Conservation (phyloP, 1,284 basidiomycete species). For the Leccinum pachyderme region DNA sequence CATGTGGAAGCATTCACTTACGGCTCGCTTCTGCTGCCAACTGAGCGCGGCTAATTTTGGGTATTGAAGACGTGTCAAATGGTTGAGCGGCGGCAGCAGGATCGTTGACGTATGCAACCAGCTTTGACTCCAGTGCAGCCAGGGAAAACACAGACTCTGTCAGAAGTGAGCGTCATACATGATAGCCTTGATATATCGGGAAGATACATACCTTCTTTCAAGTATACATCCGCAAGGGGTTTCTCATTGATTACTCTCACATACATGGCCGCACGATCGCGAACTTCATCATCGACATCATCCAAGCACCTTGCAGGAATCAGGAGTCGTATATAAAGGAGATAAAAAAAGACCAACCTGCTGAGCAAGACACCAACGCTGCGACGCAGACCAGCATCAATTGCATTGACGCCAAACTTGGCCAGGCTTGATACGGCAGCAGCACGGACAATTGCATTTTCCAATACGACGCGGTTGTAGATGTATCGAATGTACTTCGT, state of each 20-base stretch:
- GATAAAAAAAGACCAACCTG: conserved; percentile 48
- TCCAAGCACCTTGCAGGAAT: conserved; percentile 77
- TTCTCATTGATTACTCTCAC: conserved; percentile 82
- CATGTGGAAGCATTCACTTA: conserved; percentile 40
- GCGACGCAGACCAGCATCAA: conserved; percentile 76
- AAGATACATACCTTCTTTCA: conserved; percentile 75
- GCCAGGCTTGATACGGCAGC: conserved; percentile 94
- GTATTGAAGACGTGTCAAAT: conserved; percentile 81
- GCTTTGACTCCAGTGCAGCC: conserved; percentile 80
- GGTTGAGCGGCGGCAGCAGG: conserved; percentile 62
- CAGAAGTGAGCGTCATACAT: conserved; percentile 3
- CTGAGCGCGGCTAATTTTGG: conserved; percentile 89
- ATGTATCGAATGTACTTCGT: conserved; percentile 99
- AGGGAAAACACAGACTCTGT: conserved; percentile 91
- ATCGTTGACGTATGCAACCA: conserved; percentile 89
- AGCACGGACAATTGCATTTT: conserved; percentile 97
- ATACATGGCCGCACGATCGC: conserved; percentile 96
- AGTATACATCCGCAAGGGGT: conserved; percentile 78
- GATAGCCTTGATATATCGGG: background rate
- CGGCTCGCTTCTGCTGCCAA: conserved; percentile 84
- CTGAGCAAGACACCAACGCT: conserved; percentile 86
- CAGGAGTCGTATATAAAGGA: conserved; percentile 7
- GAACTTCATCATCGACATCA: conserved; percentile 98
- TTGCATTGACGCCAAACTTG: conserved; percentile 92
- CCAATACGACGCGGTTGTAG: conserved; percentile 98